These are phyloP conservation scores for Aspergillus saccharolyticus DNA, from an alignment of 495 filamentous ascomycete species.

Conservation along the genomic window DNA sequence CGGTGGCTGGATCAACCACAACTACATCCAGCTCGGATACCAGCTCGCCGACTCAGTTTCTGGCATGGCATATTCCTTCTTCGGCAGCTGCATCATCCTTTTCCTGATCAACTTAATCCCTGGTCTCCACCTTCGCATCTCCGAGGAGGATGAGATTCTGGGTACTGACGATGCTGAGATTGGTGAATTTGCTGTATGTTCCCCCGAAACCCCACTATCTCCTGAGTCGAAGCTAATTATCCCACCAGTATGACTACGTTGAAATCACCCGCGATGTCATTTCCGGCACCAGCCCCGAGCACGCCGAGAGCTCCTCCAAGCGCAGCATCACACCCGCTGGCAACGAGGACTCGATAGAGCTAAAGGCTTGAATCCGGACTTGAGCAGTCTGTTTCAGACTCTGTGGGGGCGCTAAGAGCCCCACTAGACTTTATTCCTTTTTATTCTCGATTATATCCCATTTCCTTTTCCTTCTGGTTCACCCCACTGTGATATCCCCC, in stretches of 20 bases:
- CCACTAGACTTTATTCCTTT: neutral
- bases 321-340: conserved; percentile 29
- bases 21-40: conserved; percentile 85
- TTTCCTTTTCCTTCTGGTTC: neutral
- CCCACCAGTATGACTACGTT: conserved; percentile 87
- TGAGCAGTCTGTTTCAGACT: neutral
- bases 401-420: neutral
- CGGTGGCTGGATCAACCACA: conserved; percentile 88
- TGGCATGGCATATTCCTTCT: conserved; percentile 82
- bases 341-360: conserved; percentile 18
- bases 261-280: conserved; percentile 84
- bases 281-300: conserved; percentile 47
- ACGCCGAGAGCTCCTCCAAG: conserved; percentile 29
- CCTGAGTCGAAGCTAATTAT: too few species aligned
- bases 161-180: conserved; percentile 95
- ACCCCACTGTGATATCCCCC: neutral
- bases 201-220: neutral
- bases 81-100: conserved; percentile 78
- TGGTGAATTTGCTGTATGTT: conserved; percentile 82
- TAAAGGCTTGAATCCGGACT: conserved; percentile 24
- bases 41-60: conserved; percentile 84
- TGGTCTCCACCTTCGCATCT: conserved; percentile 71
- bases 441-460: neutral
- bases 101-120: conserved; percentile 85
- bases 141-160: conserved; percentile 80